phyloP scores from a whole-genome alignment of 2,329 filamentous ascomycete species.

The Teratosphaeria gauchensis region DNA sequence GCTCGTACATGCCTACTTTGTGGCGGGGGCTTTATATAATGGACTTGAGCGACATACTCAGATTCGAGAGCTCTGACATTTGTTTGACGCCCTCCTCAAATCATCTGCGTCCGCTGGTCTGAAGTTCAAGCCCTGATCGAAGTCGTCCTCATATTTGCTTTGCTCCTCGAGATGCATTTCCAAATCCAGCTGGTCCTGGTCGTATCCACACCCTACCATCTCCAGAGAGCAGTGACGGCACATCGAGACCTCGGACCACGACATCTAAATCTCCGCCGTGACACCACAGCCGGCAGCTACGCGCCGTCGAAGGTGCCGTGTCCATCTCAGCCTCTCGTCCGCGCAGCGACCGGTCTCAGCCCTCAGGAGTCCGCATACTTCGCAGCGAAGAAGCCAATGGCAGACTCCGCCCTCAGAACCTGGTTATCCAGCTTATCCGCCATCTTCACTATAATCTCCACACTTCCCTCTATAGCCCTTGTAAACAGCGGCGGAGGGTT shows the following conservation, averaged over 20 bases:
- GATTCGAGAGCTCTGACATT: background rate
- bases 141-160: background rate
- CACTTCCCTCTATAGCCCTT: conserved; percentile 31
- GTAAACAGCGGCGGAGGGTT: conserved; percentile 32
- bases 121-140: background rate
- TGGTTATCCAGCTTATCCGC: conserved; percentile 28
- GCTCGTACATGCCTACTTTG: background rate
- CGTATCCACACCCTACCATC: background rate
- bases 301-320: background rate
- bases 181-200: background rate
- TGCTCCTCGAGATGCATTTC: background rate
- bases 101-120: background rate
- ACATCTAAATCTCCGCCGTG: background rate
- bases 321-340: background rate
- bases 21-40: background rate
- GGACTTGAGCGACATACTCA: background rate
- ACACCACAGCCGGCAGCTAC: background rate
- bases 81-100: background rate
- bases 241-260: background rate
- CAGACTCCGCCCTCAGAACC: conserved; percentile 26
- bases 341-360: background rate
- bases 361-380: background rate
- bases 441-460: conserved; percentile 12
- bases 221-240: background rate
- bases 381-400: conserved; percentile 19